Percentiles rank a stretch among this genome's conserved stretches.
Conservation (phyloP, 2,329 filamentous ascomycete genomes). For the Clonostachys rosea region DNA sequence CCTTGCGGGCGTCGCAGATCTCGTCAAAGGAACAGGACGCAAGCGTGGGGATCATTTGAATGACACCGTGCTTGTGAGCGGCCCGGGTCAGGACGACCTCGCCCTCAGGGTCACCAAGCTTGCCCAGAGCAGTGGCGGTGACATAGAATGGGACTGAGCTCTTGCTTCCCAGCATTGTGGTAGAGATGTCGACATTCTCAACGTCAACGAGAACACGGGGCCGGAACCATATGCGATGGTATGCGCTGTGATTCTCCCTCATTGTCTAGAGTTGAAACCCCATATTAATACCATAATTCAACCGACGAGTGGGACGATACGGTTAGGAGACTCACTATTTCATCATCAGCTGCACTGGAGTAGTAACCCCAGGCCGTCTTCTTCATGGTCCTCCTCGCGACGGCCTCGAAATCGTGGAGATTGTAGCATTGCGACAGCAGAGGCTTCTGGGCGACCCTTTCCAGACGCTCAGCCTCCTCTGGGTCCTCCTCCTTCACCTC, state of each 20-base stretch:
- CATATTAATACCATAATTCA: not conserved
- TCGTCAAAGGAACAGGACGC: slow-evolving; percentile 98
- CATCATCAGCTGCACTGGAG: slow-evolving; percentile 70
- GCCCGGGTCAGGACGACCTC: slow-evolving; percentile 88
- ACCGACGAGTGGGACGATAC: not conserved
- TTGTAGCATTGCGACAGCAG: slow-evolving; percentile 87
- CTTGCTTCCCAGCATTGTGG: slow-evolving; percentile 89
- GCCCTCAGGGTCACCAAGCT: slow-evolving; percentile 89
- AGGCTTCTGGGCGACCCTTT: slow-evolving; percentile 73
- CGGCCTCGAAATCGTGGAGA: slow-evolving; percentile 90
- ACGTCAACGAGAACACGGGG: slow-evolving; percentile 87
- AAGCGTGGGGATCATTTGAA: slow-evolving; percentile 98
- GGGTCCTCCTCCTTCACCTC: slow-evolving; percentile 63
- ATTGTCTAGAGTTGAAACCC: slow-evolving; percentile 60
- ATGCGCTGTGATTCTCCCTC: slow-evolving; percentile 92
- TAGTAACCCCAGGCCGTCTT: slow-evolving; percentile 98
- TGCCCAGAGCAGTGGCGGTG: slow-evolving; percentile 91
- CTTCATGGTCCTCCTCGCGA: slow-evolving; percentile 89
- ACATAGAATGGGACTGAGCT: slow-evolving; percentile 90
- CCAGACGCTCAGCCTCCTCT: slow-evolving; percentile 59
- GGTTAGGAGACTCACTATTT: slow-evolving; percentile 25
- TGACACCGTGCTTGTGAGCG: slow-evolving; percentile 78
- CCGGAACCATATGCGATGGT: slow-evolving; percentile 96
- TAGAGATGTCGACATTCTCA: slow-evolving; percentile 78
- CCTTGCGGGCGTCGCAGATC: slow-evolving; percentile 78